Conservation (phyloP, 805 yeast genomes). For the Ogataea polymorpha region DNA sequence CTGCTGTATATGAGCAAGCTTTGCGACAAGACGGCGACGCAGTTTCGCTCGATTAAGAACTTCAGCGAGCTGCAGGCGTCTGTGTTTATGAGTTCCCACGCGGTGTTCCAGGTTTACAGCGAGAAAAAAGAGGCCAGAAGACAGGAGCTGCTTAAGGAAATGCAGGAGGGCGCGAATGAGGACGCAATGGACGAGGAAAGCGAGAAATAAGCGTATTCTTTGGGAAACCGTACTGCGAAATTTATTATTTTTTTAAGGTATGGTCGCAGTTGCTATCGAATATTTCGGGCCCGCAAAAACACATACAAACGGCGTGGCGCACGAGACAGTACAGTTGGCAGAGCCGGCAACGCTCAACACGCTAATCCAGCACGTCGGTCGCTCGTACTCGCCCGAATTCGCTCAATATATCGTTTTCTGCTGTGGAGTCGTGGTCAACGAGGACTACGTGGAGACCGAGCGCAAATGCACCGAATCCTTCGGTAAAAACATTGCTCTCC, state of each 20-base stretch:
- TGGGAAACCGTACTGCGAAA: neutral
- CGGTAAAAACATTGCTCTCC: constrained; percentile 12
- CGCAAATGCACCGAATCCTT: constrained; percentile 2
- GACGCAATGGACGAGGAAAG: constrained; percentile 2
- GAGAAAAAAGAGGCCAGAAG: constrained; percentile 25
- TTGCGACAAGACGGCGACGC: constrained; percentile 23
- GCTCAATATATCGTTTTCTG: constrained; percentile 17
- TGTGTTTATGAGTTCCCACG: constrained; percentile 31
- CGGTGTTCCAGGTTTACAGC: constrained; percentile 28
- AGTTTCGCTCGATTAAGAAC: constrained; percentile 26
- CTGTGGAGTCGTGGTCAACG: constrained; percentile 30
- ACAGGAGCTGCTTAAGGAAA: constrained; percentile 13
- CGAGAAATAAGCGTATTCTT: neutral
- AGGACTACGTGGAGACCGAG: constrained; percentile 27
- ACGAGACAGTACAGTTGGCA: constrained; percentile 11
- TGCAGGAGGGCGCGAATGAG: constrained; percentile 9
- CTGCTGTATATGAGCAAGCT: constrained; percentile 21
- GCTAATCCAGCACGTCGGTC: constrained; percentile 4
- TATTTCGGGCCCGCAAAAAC: constrained; percentile 33
- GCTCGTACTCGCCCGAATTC: constrained; percentile 20
- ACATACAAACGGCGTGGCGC: constrained; percentile 21
- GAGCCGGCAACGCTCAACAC: constrained; percentile 4
- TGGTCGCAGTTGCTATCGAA: constrained; percentile 20
- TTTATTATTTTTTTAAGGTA: constrained; percentile 2
- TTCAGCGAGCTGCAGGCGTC: constrained; percentile 29